Base-by-base conservation (phyloP, 1,284 basidiomycete genomes). In the Ganoderma sinense region DNA sequence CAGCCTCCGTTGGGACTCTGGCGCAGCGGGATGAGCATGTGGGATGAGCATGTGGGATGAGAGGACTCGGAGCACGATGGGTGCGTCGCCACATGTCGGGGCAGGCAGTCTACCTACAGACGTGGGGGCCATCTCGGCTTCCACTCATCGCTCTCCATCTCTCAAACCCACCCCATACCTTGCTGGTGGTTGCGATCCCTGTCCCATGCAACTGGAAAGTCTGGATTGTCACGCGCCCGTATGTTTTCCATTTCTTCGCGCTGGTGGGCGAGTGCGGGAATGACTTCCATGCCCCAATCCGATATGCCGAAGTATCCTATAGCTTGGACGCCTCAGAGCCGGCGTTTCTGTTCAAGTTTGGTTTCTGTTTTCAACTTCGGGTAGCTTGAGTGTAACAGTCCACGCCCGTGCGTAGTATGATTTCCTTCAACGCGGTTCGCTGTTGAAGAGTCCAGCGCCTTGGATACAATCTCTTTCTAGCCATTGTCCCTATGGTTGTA, bases 251-350 rank as follows among this genome's bases (percentile, higher is more conserved):
- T 59, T 4, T 23, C 59, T n/a, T n/a, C 36, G 23, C 4, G 39
- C 29, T 26, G 26, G 53, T 14, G 18, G 29, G 29, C 18, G 26
- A 29, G 45, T 48, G 48, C 23, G 4, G 10, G 41, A 4, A 26
- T 33, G 53, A 31, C 53, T 61, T 41, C 59, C 59, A 61, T 61
- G 41, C 59, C 39, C 36, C 10, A 4, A 41, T 43, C 59, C 39
- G 59, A 61, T 61, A 3, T 26, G 10, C 1, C 10, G 36, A 6
- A 4, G 2, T 36, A 10, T 36, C 36, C 36, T 10, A 36, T 8
- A 36, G 10, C 36, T 36, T 36, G n/a, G n/a, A n/a, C n/a, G n/a
- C n/a, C n/a, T n/a, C n/a, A n/a, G n/a, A n/a, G n/a, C n/a, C n/a
- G n/a, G n/a, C n/a, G n/a, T n/a, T n/a, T n/a, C n/a, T n/a, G n/a